Conservation (phyloP, 176 grass and related monocot genomes). For the Cocos nucifera region DNA sequence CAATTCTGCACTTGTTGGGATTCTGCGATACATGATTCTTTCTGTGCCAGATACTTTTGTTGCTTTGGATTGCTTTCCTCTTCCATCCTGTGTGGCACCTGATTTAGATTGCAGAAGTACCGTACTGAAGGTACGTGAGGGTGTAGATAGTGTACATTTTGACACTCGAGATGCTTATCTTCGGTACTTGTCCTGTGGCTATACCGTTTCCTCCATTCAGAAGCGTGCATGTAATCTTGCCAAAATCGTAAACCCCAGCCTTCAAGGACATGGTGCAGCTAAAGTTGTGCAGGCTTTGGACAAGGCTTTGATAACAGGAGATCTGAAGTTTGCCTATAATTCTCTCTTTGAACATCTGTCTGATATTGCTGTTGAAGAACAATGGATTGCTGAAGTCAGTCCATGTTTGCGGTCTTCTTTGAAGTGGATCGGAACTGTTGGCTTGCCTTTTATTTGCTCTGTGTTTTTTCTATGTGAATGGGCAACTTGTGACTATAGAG, state of each 20-base stretch:
- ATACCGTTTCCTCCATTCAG: conserved; percentile 71
- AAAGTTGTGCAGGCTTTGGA: conserved; percentile 94
- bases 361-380: conserved; percentile 80
- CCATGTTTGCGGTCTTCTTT: conserved; percentile 87
- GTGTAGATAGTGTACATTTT: conserved; percentile 46
- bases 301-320: conserved; percentile 60
- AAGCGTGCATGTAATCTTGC: conserved; percentile 66
- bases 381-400: conserved; percentile 95
- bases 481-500: conserved; percentile 96
- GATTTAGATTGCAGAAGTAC: conserved; percentile 59
- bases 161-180: conserved; percentile 58
- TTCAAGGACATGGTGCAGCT: conserved; percentile 69
- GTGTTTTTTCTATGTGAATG: conserved; percentile 99
- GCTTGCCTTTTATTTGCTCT: conserved; percentile 83
- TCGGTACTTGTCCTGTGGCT: conserved; percentile 79
- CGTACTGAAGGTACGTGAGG: conserved; percentile 52
- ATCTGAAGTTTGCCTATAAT: conserved; percentile 63
- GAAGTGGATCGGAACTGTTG: conserved; percentile 89
- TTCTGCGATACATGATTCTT: conserved; percentile 78
- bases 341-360: conserved; percentile 92
- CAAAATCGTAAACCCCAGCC: conserved; percentile 74
- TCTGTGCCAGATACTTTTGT: conserved; percentile 93
- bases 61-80: conserved; percentile 94
- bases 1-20: conserved; percentile 57
- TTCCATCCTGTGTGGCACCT: conserved; percentile 61